Conservation (phyloP, 192 early-diverging fungal species). For the Entomortierella beljakovae region DNA sequence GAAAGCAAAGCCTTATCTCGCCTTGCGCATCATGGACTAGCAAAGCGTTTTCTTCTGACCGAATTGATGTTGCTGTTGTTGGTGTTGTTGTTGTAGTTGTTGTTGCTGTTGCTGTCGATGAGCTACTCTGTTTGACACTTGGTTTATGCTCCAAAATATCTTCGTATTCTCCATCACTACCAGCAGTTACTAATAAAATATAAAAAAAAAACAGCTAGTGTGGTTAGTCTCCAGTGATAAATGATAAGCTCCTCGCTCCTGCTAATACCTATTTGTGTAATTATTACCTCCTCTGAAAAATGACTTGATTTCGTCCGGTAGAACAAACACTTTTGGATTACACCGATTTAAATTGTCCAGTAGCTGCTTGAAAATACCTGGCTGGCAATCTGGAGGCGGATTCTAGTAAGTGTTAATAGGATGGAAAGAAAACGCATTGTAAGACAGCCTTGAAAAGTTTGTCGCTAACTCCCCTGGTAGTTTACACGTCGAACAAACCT, state of each 20-base stretch:
- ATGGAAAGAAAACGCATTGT: neutral
- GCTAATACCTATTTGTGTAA: no score
- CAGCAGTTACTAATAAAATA: slow-evolving; percentile 43
- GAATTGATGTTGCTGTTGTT: neutral
- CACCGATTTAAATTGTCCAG: slow-evolving; percentile 52
- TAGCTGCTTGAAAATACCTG: slow-evolving; percentile 52
- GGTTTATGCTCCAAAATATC: slow-evolving; percentile 52
- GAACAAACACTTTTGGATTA: slow-evolving; percentile 53
- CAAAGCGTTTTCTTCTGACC: slow-evolving; percentile 40
- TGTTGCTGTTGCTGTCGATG: neutral
- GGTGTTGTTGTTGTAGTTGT: slow-evolving; percentile 6
- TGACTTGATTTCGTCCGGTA: slow-evolving; percentile 22
- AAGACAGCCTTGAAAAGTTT: slow-evolving; percentile 1
- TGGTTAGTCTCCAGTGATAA: neutral
- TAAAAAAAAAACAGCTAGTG: neutral
- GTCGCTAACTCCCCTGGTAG: no score
- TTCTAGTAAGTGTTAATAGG: slow-evolving; percentile 5
- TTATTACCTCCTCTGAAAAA: slow-evolving; percentile 47
- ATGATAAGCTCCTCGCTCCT: no score
- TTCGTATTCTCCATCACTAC: slow-evolving; percentile 57
- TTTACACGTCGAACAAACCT: slow-evolving; percentile 15
- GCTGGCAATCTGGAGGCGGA: slow-evolving; percentile 24
- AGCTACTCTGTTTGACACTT: slow-evolving; percentile 10
- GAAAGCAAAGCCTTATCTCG: slow-evolving; percentile 52
- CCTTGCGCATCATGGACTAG: slow-evolving; percentile 53